A percentile compares a stretch with the other conserved stretches of the same genome.
Conservation (phyloP, 2,329 filamentous ascomycete species). For the Apiospora sp. region DNA sequence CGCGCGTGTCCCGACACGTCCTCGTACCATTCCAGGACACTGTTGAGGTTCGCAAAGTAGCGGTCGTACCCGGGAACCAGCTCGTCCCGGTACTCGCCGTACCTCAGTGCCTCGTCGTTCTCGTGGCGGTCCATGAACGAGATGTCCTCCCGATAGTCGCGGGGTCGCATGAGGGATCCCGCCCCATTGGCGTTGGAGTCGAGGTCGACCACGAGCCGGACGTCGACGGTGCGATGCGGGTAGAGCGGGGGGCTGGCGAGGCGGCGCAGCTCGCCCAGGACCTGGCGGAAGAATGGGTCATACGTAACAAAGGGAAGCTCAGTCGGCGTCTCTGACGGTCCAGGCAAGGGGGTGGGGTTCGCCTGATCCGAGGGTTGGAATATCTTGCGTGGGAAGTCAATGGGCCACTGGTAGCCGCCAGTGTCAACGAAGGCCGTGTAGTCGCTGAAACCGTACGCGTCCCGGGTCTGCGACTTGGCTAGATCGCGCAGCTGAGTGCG, state of each 20-base stretch:
- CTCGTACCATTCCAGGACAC: not conserved
- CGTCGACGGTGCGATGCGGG: not conserved
- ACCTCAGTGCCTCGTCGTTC: too few species aligned
- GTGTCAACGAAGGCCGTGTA: not conserved
- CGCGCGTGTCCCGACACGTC: not conserved
- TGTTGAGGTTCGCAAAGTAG: not conserved
- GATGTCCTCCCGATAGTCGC: too few species aligned
- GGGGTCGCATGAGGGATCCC: not conserved
- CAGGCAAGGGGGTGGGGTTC: too few species aligned
- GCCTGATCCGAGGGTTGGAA: not conserved
- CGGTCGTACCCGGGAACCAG: not conserved
- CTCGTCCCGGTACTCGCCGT: not conserved
- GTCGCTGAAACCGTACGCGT: not conserved
- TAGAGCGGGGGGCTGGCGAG: not conserved
- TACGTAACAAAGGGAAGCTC: not conserved
- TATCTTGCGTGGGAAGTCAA: not conserved
- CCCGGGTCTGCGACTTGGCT: not conserved
- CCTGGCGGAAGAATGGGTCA: not conserved
- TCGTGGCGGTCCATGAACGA: too few species aligned
- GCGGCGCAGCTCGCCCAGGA: not conserved
- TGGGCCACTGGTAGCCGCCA: not conserved
- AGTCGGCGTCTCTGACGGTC: too few species aligned
- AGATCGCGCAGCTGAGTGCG: not conserved
- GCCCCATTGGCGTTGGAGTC: not conserved
- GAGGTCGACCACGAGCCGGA: not conserved